Conservation (phyloP, 257 asterid species). For the Salvia splendens region DNA sequence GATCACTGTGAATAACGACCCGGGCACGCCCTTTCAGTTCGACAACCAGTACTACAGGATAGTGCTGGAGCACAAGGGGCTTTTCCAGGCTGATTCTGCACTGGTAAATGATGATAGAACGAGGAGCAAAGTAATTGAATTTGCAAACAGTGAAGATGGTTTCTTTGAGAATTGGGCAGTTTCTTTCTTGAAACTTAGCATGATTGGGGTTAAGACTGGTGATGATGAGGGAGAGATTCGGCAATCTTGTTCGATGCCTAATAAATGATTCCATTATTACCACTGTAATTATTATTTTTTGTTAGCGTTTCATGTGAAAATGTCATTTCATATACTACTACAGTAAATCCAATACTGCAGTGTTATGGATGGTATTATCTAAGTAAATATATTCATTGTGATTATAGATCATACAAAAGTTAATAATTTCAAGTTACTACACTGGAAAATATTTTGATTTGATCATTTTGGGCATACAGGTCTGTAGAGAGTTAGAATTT, state of each 20-base stretch:
- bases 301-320: too few species aligned
- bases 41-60: conserved; percentile 65
- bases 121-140: conserved; percentile 42
- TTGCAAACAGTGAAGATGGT: conserved; percentile 48
- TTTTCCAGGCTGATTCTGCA: conserved; percentile 73
- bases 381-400: too few species aligned
- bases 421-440: too few species aligned
- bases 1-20: conserved; percentile 61
- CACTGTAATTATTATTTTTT: neutral
- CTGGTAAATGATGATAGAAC: conserved; percentile 51
- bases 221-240: conserved; percentile 59
- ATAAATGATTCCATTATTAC: conserved; percentile 29
- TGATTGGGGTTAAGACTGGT: conserved; percentile 51
- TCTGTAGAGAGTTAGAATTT: too few species aligned
- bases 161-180: conserved; percentile 59
- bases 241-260: conserved; percentile 48
- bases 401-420: too few species aligned
- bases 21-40: conserved; percentile 52
- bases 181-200: conserved; percentile 57
- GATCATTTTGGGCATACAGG: too few species aligned
- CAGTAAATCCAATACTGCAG: too few species aligned
- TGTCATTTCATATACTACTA: too few species aligned
- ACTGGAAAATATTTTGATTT: too few species aligned
- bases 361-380: too few species aligned
- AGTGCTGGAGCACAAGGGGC: conserved; percentile 54